These are phyloP conservation scores for Dissoconium aciculare DNA, from an alignment of 2,329 filamentous ascomycete species.

Conservation along the genomic window DNA sequence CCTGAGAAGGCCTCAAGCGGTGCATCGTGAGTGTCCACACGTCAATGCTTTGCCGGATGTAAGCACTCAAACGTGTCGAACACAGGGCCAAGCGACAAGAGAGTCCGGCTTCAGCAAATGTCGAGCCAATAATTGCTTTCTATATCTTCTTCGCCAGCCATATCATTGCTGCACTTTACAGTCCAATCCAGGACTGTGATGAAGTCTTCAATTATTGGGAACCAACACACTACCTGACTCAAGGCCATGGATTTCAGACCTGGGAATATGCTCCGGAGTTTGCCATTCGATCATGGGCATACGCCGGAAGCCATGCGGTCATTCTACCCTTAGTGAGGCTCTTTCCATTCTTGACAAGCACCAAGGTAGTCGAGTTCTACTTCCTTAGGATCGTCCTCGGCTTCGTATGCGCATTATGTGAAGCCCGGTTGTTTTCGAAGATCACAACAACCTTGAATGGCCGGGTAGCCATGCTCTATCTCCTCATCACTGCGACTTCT, in stretches of 20 bases:
- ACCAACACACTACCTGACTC: slow-evolving; percentile 80
- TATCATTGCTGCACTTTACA: slow-evolving; percentile 59
- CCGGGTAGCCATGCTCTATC: slow-evolving; percentile 70
- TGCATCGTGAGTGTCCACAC: too few relatives aligned
- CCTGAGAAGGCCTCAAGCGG: too few relatives aligned
- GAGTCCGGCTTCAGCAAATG: too few relatives aligned
- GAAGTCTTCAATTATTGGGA: slow-evolving; percentile 99
- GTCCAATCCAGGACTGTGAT: slow-evolving; percentile 94
- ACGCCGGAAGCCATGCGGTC: slow-evolving; percentile 64
- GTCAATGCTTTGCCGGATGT: too few relatives aligned
- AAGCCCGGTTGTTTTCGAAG: slow-evolving; percentile 66
- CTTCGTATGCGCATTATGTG: slow-evolving; percentile 61
- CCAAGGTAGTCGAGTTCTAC: slow-evolving; percentile 60
- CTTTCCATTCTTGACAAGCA: slow-evolving; percentile 23
- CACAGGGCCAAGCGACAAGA: slow-evolving; percentile 3
- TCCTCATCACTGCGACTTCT: slow-evolving; percentile 60
- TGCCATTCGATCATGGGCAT: slow-evolving; percentile 90
- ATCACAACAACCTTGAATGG: slow-evolving; percentile 65
- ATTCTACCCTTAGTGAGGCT: slow-evolving; percentile 53
- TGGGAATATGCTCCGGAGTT: slow-evolving; percentile 98
- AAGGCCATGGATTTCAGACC: slow-evolving; percentile 87
- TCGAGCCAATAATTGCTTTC: slow-evolving; percentile 58
- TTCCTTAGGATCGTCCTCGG: slow-evolving; percentile 64
- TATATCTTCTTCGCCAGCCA: slow-evolving; percentile 65
- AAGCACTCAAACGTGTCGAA: too few relatives aligned